A percentile compares a stretch with the other conserved stretches of the same genome.
These are phyloP conservation scores for Rickenella mellea DNA, from an alignment of 768 basidiomycete species.

Conservation along the genomic window DNA sequence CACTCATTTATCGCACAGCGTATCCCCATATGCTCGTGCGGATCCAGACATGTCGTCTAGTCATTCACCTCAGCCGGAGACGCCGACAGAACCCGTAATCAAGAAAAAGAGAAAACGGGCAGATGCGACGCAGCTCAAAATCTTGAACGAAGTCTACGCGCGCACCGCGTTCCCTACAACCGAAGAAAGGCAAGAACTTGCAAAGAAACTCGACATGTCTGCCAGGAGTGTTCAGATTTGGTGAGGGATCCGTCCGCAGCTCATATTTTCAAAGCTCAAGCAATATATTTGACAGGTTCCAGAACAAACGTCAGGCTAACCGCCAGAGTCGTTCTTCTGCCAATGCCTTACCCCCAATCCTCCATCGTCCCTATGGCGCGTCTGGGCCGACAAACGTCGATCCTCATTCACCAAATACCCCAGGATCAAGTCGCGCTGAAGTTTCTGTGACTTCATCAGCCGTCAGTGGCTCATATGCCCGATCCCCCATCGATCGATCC, in stretches of 20 bases:
- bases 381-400: conserved; percentile 3
- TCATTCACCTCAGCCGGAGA: conserved; percentile 39
- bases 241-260: conserved; percentile 27
- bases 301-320: conserved; percentile 81
- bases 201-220: conserved; percentile 73
- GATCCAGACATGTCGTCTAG: conserved; percentile 13
- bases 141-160: conserved; percentile 70
- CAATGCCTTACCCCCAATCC: conserved; percentile 22
- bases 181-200: conserved; percentile 71
- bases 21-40: conserved; percentile 45
- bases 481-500: not conserved
- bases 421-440: conserved; percentile 5
- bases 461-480: not conserved
- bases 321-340: conserved; percentile 65
- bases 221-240: conserved; percentile 83
- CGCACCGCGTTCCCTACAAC: conserved; percentile 85
- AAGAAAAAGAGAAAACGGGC: conserved; percentile 88
- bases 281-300: conserved; percentile 51
- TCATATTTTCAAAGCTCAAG: conserved; percentile 6
- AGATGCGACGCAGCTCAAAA: conserved; percentile 68
- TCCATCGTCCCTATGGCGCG: conserved; percentile 5
- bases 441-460: not conserved
- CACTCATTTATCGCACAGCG: conserved; percentile 29
- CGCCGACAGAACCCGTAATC: conserved; percentile 44
- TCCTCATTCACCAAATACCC: conserved; percentile 7